A percentile compares a stretch with the other conserved stretches of the same genome.
Evolutionary conservation across 768 basidiomycete genomes (phyloP).

Genomic region (Mycena vulgaris): DNA sequence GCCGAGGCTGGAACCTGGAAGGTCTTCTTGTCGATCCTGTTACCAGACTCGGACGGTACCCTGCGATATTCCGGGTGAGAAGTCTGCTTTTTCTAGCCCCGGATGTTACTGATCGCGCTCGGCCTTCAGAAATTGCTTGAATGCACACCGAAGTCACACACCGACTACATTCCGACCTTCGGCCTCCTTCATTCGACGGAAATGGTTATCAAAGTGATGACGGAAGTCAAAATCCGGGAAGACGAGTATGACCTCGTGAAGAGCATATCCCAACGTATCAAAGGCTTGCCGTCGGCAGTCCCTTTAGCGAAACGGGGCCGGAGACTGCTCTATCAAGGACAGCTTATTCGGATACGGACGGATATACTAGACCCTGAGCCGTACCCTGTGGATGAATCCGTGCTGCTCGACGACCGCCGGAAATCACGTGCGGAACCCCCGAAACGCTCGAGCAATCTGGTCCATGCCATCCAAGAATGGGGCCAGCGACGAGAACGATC

Average conservation of each 20-base stretch:
- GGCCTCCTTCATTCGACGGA: constrained; percentile 78
- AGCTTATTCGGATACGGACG: constrained; percentile 55
- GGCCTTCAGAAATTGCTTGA: constrained; percentile 74
- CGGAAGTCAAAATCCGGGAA: constrained; percentile 89
- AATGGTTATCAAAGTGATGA: constrained; percentile 81
- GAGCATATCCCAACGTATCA: constrained; percentile 69
- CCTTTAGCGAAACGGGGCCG: constrained; percentile 81
- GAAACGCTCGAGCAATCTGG: constrained; percentile 51
- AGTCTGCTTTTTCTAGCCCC: constrained; percentile 16
- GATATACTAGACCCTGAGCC: background rate
- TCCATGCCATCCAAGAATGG: constrained; percentile 63
- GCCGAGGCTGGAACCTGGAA: constrained; percentile 76
- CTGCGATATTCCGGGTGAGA: constrained; percentile 80
- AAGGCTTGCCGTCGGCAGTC: constrained; percentile 67
- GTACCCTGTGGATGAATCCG: background rate
- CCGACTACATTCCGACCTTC: constrained; percentile 79
- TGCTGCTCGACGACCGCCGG: background rate
- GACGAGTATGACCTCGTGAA: constrained; percentile 88
- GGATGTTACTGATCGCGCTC: constrained; percentile 19
- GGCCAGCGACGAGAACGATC: constrained; percentile 58
- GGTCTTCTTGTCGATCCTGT: constrained; percentile 84
- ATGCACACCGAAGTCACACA: constrained; percentile 77
- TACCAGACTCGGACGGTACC: constrained; percentile 79
- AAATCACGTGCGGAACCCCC: background rate
- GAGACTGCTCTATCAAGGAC: constrained; percentile 79